phyloP scores from a whole-genome alignment of 2,329 filamentous ascomycete species.

The Aspergillus sp. region DNA sequence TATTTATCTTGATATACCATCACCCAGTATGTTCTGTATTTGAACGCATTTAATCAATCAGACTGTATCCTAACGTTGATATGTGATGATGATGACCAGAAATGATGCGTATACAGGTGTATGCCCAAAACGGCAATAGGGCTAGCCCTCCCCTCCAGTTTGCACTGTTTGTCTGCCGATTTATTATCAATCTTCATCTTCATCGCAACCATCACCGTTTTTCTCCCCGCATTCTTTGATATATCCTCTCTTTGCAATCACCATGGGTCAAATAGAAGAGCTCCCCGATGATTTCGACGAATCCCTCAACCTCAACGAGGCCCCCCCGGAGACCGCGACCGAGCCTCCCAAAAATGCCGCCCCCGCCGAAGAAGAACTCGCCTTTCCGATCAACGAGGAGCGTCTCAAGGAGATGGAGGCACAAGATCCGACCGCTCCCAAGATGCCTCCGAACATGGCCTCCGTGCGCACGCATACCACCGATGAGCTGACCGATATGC shows the following conservation, averaged over 20 bases:
- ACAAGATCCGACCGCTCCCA: conserved; percentile 34
- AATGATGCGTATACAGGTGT: not conserved
- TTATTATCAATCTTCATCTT: conserved; percentile 1
- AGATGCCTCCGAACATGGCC: conserved; percentile 59
- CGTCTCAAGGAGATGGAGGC: conserved; percentile 28
- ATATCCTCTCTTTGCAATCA: conserved; percentile 5
- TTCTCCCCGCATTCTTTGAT: not conserved
- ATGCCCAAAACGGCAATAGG: conserved; percentile 11
- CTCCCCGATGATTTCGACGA: conserved; percentile 52
- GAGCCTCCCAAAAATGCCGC: conserved; percentile 7
- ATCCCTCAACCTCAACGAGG: conserved; percentile 41
- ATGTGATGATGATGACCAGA: not conserved
- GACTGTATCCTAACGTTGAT: not conserved
- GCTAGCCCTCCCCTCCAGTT: conserved; percentile 14
- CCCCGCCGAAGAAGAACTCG: conserved; percentile 29
- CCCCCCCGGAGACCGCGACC: conserved; percentile 12
- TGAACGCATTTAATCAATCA: too few relatives aligned
- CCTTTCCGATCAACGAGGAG: conserved; percentile 40
- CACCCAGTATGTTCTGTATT: too few relatives aligned
- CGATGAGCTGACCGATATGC: conserved; percentile 60
- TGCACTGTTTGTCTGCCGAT: conserved; percentile 11
- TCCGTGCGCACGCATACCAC: conserved; percentile 54
- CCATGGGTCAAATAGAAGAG: conserved; percentile 54
- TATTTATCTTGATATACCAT: too few relatives aligned
- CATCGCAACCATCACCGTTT: not conserved